Percentiles rank a stretch among this genome's conserved stretches.
phyloP scores from a whole-genome alignment of 176 grass and related monocot genomes.

The Typha latifolia region DNA sequence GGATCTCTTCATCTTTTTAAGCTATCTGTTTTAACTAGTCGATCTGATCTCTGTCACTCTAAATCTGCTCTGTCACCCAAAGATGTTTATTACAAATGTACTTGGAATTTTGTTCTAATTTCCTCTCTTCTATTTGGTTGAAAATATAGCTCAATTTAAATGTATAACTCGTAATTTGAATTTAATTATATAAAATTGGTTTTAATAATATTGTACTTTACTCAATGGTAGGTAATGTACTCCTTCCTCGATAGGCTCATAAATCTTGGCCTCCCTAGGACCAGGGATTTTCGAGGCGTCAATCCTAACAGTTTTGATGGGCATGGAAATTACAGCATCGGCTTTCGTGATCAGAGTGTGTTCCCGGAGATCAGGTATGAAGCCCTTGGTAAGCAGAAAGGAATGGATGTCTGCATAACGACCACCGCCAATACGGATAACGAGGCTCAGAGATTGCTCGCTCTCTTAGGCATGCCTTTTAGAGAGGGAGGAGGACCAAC shows the following conservation, averaged over 20 bases:
- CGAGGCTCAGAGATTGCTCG: conserved; percentile 46
- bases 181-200: no score
- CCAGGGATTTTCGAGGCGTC: conserved; percentile 74
- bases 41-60: no score
- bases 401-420: conserved; percentile 77
- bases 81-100: no score
- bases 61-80: no score
- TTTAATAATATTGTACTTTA: conserved; percentile 11
- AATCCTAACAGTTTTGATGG: conserved; percentile 86
- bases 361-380: conserved; percentile 87
- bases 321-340: conserved; percentile 60
- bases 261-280: conserved; percentile 80
- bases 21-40: no score
- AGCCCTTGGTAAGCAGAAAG: conserved; percentile 68
- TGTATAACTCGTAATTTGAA: no score
- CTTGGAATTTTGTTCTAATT: no score
- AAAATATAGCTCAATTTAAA: no score
- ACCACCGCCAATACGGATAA: conserved; percentile 67
- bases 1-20: no score
- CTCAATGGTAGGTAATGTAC: conserved; percentile 58
- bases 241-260: conserved; percentile 91
- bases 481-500: conserved; percentile 34
- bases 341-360: conserved; percentile 64
- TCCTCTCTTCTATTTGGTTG: no score
- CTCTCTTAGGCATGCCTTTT: conserved; percentile 85